Evolutionary conservation across 306 rosid genomes (phyloP).

Genomic region (Cucurbita argyrosperma): DNA sequence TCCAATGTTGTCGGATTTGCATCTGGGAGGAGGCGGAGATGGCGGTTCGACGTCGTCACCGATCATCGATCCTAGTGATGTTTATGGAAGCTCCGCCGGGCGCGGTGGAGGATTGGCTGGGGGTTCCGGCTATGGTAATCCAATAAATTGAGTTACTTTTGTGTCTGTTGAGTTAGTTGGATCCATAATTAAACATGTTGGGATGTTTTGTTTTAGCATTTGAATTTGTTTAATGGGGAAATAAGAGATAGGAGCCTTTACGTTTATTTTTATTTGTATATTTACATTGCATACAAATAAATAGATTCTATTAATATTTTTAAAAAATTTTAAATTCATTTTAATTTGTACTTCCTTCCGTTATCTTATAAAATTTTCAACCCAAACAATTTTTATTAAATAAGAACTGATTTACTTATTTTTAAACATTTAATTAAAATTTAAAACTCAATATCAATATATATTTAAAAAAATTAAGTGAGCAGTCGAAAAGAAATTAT

Average conservation of each 20-base stretch:
- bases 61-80: background rate
- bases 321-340: background rate
- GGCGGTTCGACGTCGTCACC: background rate
- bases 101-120: background rate
- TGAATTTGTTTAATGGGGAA: background rate
- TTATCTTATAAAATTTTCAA: too few species aligned
- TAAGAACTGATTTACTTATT: too few species aligned
- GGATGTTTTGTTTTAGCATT: background rate
- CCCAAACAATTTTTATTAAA: too few species aligned
- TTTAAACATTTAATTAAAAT: too few species aligned
- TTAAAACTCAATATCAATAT: too few species aligned
- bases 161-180: background rate
- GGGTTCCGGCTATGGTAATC: background rate
- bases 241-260: background rate
- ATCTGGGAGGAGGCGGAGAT: background rate
- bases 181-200: background rate
- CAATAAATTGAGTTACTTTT: background rate
- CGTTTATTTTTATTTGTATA: background rate
- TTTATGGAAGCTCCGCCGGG: background rate
- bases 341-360: background rate
- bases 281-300: background rate
- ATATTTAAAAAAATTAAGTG: too few species aligned
- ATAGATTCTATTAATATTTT: background rate
- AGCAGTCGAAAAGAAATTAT: too few species aligned
- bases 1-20: background rate